These are phyloP conservation scores for Cicer arietinum DNA, from an alignment of 306 rosid genomes.

Conservation along the genomic window DNA sequence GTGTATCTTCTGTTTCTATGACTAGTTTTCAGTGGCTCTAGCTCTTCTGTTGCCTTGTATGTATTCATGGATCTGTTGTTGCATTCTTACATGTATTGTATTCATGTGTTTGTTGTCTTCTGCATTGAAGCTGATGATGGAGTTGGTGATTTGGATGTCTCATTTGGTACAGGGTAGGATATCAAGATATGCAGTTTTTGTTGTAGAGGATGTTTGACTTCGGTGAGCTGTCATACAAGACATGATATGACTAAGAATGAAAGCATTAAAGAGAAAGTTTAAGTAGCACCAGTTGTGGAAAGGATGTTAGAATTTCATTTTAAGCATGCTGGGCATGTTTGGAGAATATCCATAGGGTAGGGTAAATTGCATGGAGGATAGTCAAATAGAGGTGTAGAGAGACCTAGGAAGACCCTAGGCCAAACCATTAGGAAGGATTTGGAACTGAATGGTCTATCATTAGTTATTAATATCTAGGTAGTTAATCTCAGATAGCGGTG, in stretches of 20 bases:
- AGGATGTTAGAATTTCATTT: neutral
- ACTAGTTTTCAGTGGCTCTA: slow-evolving; percentile 17
- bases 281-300: neutral
- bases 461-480: neutral
- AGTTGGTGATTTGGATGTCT: neutral
- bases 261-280: neutral
- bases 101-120: neutral
- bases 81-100: slow-evolving; percentile 1
- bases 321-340: neutral
- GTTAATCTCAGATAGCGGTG: too few species aligned
- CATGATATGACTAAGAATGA: neutral
- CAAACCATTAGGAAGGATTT: slow-evolving; percentile 3
- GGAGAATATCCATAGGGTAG: neutral
- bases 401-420: neutral
- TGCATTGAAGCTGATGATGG: neutral
- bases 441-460: neutral
- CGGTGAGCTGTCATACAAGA: neutral
- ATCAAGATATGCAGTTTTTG: slow-evolving; percentile 28
- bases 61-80: slow-evolving; percentile 2
- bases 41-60: neutral
- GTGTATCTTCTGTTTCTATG: slow-evolving; percentile 32
- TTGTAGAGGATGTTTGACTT: slow-evolving; percentile 32
- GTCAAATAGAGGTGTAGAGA: slow-evolving; percentile 13
- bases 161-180: neutral
- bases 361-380: neutral